A percentile compares a stretch with the other conserved stretches of the same genome.
Evolutionary conservation across 176 grass and related monocot species (phyloP).

Genomic region (Aegilops tauschii): DNA sequence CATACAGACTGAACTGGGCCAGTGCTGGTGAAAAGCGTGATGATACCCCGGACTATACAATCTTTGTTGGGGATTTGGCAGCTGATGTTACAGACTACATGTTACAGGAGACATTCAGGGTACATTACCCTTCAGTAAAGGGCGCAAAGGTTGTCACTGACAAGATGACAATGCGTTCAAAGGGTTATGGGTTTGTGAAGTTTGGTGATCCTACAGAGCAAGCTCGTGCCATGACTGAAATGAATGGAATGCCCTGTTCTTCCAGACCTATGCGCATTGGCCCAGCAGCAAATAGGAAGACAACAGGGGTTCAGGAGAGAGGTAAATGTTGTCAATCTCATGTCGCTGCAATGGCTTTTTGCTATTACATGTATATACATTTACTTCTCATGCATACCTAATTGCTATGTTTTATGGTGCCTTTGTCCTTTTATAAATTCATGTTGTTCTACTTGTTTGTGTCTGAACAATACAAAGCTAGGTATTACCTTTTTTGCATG

Average conservation of each 20-base stretch:
- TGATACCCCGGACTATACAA: slow-evolving; percentile 78
- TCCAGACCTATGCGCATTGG: slow-evolving; percentile 92
- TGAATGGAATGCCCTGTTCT: slow-evolving; percentile 94
- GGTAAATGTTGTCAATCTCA: slow-evolving; percentile 39
- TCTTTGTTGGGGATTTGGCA: slow-evolving; percentile 94
- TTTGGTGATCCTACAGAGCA: slow-evolving; percentile 85
- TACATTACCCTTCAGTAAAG: slow-evolving; percentile 81
- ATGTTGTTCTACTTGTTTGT: slow-evolving; percentile 24
- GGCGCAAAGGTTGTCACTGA: slow-evolving; percentile 98
- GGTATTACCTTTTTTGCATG: slow-evolving; percentile 23
- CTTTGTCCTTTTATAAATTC: not conserved
- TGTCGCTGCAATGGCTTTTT: not conserved
- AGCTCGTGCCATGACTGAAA: slow-evolving; percentile 92
- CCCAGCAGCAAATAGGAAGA: slow-evolving; percentile 81
- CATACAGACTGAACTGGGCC: slow-evolving; percentile 90
- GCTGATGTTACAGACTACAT: slow-evolving; percentile 95
- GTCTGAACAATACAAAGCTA: slow-evolving; percentile 43
- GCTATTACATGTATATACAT: not conserved
- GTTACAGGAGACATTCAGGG: slow-evolving; percentile 87
- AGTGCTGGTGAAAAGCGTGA: slow-evolving; percentile 90
- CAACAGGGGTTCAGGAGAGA: slow-evolving; percentile 66
- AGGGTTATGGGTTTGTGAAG: slow-evolving; percentile 97
- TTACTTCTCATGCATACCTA: slow-evolving; percentile 10
- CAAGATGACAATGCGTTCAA: slow-evolving; percentile 82
- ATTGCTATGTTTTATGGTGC: slow-evolving; percentile 13